Conservation (phyloP, 73 alveolate genomes). For the Tetrahymena thermophila region DNA sequence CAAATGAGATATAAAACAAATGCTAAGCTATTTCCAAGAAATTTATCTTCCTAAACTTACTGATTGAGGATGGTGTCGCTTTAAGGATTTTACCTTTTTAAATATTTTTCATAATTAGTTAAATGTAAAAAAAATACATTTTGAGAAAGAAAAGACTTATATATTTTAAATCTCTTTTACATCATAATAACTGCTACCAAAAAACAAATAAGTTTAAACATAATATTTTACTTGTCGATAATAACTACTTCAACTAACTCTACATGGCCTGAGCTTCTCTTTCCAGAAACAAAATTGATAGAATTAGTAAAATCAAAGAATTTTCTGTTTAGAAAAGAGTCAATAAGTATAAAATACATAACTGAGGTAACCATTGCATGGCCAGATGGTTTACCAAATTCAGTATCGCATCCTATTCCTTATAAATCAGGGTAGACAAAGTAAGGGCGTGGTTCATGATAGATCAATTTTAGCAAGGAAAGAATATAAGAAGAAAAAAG, state of each 20-base stretch:
- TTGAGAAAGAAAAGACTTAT: neutral
- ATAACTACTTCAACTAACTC: neutral
- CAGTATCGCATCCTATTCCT: conserved; percentile 16
- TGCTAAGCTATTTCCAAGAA: neutral
- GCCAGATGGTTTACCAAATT: conserved; percentile 45
- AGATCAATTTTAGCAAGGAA: conserved; percentile 4
- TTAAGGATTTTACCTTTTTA: neutral
- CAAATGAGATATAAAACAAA: neutral
- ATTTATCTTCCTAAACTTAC: neutral
- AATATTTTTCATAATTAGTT: neutral
- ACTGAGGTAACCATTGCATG: conserved; percentile 34
- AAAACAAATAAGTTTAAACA: neutral
- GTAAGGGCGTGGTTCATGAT: conserved; percentile 41
- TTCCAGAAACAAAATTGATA: neutral
- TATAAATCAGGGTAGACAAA: conserved; percentile 1
- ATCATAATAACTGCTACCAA: no score
- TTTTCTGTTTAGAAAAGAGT: neutral
- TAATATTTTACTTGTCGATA: neutral
- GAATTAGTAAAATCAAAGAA: neutral
- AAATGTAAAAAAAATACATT: neutral
- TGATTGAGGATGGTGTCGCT: neutral
- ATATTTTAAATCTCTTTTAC: neutral
- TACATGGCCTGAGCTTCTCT: neutral
- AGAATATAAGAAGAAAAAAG: neutral
- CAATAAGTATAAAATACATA: conserved; percentile 9